A percentile compares a stretch with the other conserved stretches of the same genome.
Conservation (phyloP, 345 rosid genomes). For the Dimocarpus longan region DNA sequence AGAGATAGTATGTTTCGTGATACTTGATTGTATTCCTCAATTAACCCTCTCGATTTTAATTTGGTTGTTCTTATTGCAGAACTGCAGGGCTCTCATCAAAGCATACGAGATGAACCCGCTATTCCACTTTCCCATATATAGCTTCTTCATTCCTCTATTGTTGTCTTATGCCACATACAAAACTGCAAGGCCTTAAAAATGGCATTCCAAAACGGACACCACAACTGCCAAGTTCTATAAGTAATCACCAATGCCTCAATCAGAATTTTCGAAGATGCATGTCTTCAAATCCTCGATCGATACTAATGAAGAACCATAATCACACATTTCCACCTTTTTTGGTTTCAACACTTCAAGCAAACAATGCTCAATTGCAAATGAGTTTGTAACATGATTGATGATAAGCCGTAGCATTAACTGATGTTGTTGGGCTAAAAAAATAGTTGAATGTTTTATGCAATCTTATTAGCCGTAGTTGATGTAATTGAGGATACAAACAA, state of each 20-base stretch:
- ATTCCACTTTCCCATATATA: slow-evolving; percentile 72
- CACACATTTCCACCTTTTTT: not conserved
- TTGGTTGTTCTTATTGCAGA: slow-evolving; percentile 43
- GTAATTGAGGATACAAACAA: not conserved
- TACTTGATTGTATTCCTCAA: not conserved
- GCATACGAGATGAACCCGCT: slow-evolving; percentile 91
- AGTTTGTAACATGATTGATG: not conserved
- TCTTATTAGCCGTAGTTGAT: not conserved
- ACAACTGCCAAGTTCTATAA: not conserved
- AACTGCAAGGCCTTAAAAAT: slow-evolving; percentile 44
- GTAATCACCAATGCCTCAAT: too few relatives aligned
- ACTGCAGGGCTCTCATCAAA: slow-evolving; percentile 65
- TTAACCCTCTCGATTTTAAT: not conserved
- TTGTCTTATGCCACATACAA: slow-evolving; percentile 50
- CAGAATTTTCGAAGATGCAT: not conserved
- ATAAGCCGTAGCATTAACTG: not conserved
- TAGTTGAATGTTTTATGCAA: not conserved
- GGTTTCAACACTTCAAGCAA: not conserved
- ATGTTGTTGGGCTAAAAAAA: not conserved
- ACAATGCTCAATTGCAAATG: not conserved
- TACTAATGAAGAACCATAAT: not conserved
- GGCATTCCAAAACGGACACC: not conserved
- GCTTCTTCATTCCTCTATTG: slow-evolving; percentile 64
- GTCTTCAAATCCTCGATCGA: not conserved
- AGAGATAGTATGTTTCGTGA: not conserved